A percentile compares a stretch with the other conserved stretches of the same genome.
Evolutionary conservation across 371 early-diverging fungal genomes (phyloP).

Genomic region (Apophysomyces trapeziformis): DNA sequence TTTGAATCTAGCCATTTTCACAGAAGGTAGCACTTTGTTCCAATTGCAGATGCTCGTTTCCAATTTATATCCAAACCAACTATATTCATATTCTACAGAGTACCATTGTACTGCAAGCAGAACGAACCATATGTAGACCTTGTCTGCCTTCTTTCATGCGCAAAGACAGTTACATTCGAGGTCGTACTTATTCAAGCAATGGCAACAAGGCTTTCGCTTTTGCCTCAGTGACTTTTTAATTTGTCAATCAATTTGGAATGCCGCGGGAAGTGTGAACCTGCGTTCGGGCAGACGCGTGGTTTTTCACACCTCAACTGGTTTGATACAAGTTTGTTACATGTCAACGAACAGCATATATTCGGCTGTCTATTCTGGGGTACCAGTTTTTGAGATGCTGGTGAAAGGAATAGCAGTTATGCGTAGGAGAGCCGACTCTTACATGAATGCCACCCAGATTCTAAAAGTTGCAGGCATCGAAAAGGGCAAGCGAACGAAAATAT

Average conservation of each 20-base stretch:
- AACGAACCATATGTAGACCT: too few relatives aligned
- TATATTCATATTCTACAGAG: too few relatives aligned
- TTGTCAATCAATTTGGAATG: not conserved
- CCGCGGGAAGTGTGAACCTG: constrained; percentile 6
- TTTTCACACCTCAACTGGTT: not conserved
- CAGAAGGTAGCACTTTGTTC: too few relatives aligned
- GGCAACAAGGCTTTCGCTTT: too few relatives aligned
- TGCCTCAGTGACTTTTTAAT: not conserved
- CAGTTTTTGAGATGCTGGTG: constrained; percentile 86
- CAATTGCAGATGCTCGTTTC: too few relatives aligned
- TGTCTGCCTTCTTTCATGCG: too few relatives aligned
- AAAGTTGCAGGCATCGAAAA: constrained; percentile 97
- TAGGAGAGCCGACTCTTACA: constrained; percentile 82
- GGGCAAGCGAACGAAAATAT: constrained; percentile 88
- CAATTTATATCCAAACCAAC: too few relatives aligned
- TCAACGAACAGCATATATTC: constrained; percentile 49
- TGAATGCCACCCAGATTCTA: constrained; percentile 97
- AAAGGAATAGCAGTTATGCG: constrained; percentile 90
- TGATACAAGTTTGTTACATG: constrained; percentile 15
- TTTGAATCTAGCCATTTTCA: too few relatives aligned
- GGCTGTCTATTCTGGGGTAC: constrained; percentile 85
- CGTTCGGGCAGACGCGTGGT: not conserved
- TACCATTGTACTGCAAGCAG: too few relatives aligned
- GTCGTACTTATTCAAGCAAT: too few relatives aligned
- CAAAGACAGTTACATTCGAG: too few relatives aligned